These are phyloP conservation scores for Neocucurbitaria cava DNA, from an alignment of 2,329 filamentous ascomycete genomes.

Conservation along the genomic window DNA sequence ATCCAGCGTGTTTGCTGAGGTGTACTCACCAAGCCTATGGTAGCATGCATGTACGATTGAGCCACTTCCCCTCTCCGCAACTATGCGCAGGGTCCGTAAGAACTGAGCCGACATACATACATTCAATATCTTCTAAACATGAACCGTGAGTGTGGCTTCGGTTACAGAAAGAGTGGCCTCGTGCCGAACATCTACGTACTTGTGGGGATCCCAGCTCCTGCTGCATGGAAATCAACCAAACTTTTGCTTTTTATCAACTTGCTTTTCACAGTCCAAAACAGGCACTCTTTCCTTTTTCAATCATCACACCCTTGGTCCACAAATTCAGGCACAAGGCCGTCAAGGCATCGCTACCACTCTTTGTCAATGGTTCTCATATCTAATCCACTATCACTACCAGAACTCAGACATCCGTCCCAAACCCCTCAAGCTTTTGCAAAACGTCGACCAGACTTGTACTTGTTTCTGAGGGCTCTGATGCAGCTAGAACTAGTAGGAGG, in stretches of 20 bases:
- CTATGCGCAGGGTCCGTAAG: conserved; percentile 46
- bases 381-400: too few species aligned
- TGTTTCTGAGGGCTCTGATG: too few species aligned
- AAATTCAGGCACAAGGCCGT: neutral
- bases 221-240: neutral
- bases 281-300: neutral
- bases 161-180: conserved; percentile 18
- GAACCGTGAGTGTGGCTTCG: conserved; percentile 42
- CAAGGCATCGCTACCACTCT: neutral
- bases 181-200: conserved; percentile 38
- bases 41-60: conserved; percentile 53
- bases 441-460: too few species aligned
- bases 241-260: neutral
- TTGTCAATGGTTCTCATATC: too few species aligned
- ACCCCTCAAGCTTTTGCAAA: conserved; percentile 13
- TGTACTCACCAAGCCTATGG: conserved; percentile 51
- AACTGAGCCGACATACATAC: conserved; percentile 39
- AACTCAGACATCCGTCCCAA: too few species aligned
- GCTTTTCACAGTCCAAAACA: neutral
- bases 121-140: conserved; percentile 45
- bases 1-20: conserved; percentile 36
- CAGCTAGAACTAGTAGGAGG: conserved; percentile 5
- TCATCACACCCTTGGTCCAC: neutral
- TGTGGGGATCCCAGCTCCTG: conserved; percentile 26
- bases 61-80: conserved; percentile 6